These are phyloP conservation scores for Yarrowia osloensis DNA, from an alignment of 805 yeast genomes.

Conservation along the genomic window DNA sequence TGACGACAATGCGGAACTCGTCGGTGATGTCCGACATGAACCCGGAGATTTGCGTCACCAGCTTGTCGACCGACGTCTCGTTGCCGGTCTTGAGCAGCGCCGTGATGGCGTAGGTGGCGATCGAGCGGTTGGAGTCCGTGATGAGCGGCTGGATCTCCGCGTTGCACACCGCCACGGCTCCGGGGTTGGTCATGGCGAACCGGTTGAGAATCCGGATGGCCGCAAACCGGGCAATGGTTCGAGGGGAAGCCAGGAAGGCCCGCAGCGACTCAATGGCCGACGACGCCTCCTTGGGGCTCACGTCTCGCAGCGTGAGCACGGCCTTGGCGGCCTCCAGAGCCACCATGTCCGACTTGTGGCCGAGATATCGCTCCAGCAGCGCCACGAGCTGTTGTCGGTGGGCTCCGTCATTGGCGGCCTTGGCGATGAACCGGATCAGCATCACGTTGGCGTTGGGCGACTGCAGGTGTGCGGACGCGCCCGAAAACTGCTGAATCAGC, in stretches of 20 bases:
- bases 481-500: conserved; percentile 74
- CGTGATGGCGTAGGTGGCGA: conserved; percentile 96
- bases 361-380: conserved; percentile 67
- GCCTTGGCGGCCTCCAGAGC: conserved; percentile 89
- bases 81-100: conserved; percentile 94
- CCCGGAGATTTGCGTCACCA: conserved; percentile 81
- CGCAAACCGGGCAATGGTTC: conserved; percentile 87
- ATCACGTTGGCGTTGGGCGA: conserved; percentile 84
- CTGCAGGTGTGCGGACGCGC: conserved; percentile 58
- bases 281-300: conserved; percentile 60
- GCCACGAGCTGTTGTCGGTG: conserved; percentile 61
- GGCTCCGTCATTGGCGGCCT: conserved; percentile 71
- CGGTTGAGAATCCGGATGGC: conserved; percentile 89
- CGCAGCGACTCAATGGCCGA: conserved; percentile 74
- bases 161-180: conserved; percentile 69
- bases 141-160: conserved; percentile 83
- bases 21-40: conserved; percentile 93
- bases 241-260: conserved; percentile 77
- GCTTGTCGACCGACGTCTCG: conserved; percentile 81
- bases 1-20: conserved; percentile 91
- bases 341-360: conserved; percentile 84
- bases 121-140: conserved; percentile 84
- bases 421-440: conserved; percentile 78
- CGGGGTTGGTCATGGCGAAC: conserved; percentile 79
- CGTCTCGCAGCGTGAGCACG: conserved; percentile 56